phyloP scores from a whole-genome alignment of 2,329 filamentous ascomycete species.

The Periglandula ipomoeae region DNA sequence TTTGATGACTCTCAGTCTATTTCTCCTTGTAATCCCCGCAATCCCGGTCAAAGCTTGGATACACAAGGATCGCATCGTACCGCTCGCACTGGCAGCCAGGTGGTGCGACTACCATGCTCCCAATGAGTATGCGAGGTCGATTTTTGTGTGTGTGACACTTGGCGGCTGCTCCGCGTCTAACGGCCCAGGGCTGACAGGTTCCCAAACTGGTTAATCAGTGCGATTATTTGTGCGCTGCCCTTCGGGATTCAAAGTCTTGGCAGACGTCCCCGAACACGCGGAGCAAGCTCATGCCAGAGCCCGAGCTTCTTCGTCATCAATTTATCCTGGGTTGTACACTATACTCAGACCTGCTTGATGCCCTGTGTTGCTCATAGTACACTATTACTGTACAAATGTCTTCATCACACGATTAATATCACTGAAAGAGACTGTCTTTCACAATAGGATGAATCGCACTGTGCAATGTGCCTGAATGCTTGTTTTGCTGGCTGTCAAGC shows the following conservation, averaged over 20 bases:
- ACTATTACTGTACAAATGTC: no score
- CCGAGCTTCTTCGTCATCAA: not conserved
- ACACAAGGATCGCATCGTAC: no score
- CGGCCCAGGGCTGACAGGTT: not conserved
- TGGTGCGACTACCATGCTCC: no score
- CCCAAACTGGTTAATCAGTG: conserved; percentile 8
- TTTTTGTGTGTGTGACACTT: no score
- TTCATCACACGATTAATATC: no score
- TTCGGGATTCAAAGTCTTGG: not conserved
- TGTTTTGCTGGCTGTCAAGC: not conserved
- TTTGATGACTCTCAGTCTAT: no score
- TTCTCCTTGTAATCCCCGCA: no score
- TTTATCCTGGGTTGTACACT: not conserved
- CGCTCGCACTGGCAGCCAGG: no score
- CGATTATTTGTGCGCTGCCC: conserved; percentile 3
- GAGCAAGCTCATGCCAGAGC: not conserved
- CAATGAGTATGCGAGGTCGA: no score
- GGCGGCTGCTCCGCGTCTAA: not conserved
- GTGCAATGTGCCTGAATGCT: not conserved
- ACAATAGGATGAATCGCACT: no score
- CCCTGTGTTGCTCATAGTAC: not conserved
- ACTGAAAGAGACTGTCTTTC: no score
- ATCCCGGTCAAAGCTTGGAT: no score
- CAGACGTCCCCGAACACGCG: not conserved
- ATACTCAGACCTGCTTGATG: not conserved